Percentiles rank a stretch among this genome's conserved stretches.
Conservation (phyloP, 106 monocot species). For the Dioscorea alata region DNA sequence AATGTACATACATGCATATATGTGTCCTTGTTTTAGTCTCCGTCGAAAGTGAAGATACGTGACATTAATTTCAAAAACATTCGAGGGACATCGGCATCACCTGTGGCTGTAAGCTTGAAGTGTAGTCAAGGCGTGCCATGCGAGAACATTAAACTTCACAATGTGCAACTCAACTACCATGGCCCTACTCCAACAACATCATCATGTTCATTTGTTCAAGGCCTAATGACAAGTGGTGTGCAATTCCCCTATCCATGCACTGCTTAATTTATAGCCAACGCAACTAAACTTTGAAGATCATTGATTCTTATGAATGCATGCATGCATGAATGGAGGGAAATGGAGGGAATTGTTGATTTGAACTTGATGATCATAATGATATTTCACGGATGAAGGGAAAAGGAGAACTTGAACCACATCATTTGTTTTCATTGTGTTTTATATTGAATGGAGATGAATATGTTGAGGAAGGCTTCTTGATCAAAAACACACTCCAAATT, state of each 20-base stretch:
- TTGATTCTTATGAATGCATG: too few relatives aligned
- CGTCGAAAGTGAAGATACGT: conserved; percentile 42
- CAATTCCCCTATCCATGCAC: conserved; percentile 41
- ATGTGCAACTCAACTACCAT: conserved; percentile 24
- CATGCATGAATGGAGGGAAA: too few relatives aligned
- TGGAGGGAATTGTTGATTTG: too few relatives aligned
- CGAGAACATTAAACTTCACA: conserved; percentile 29
- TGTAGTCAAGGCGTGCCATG: conserved; percentile 54
- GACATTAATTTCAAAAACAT: conserved; percentile 55
- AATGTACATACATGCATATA: too few relatives aligned
- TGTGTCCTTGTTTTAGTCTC: conserved; percentile 6
- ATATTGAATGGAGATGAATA: too few relatives aligned
- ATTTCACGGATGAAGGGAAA: too few relatives aligned
- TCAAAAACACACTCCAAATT: not conserved
- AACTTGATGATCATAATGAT: too few relatives aligned
- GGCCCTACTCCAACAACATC: conserved; percentile 6
- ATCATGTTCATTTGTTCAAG: conserved; percentile 23
- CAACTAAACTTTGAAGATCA: too few relatives aligned
- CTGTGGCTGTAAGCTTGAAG: conserved; percentile 38
- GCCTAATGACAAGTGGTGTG: conserved; percentile 16
- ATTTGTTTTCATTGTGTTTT: too few relatives aligned
- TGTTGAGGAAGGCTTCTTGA: too few relatives aligned
- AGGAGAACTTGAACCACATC: too few relatives aligned
- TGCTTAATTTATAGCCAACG: too few relatives aligned
- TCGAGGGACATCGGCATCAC: conserved; percentile 45